phyloP scores from a whole-genome alignment of 2,329 filamentous ascomycete genomes.

The Fusarium pseudoanthophilum region DNA sequence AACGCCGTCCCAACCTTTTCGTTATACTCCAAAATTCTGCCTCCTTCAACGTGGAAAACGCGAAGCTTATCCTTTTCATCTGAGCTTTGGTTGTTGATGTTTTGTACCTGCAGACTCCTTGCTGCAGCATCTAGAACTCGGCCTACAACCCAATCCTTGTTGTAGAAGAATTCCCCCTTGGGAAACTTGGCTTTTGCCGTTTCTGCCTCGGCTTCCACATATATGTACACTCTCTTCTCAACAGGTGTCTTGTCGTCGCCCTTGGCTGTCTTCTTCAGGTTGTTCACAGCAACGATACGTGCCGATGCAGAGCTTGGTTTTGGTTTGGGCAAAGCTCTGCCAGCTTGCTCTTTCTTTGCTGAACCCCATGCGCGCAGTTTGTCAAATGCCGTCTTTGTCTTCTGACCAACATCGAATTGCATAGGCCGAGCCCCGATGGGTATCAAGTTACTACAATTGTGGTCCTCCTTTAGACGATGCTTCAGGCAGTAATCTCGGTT shows the following conservation, averaged over 20 bases:
- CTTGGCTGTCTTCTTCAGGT: slow-evolving; percentile 87
- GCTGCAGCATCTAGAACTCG: slow-evolving; percentile 83
- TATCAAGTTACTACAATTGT: slow-evolving; percentile 83
- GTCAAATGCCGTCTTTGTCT: slow-evolving; percentile 78
- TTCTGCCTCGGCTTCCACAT: slow-evolving; percentile 89
- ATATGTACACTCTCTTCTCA: slow-evolving; percentile 90
- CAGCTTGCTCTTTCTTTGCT: slow-evolving; percentile 74
- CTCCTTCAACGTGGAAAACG: slow-evolving; percentile 93
- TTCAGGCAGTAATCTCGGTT: slow-evolving; percentile 81
- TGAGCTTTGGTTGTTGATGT: slow-evolving; percentile 81
- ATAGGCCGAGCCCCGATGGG: slow-evolving; percentile 62
- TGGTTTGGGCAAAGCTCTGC: slow-evolving; percentile 68
- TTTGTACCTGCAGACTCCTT: slow-evolving; percentile 79
- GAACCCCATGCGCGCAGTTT: slow-evolving; percentile 83
- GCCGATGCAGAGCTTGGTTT: slow-evolving; percentile 72
- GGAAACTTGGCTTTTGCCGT: slow-evolving; percentile 87
- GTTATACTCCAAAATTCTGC: slow-evolving; percentile 84
- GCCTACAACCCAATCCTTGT: slow-evolving; percentile 89
- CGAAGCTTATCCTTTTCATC: slow-evolving; percentile 83
- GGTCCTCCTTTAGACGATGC: slow-evolving; percentile 81
- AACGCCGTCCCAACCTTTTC: slow-evolving; percentile 83
- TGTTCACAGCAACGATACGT: slow-evolving; percentile 75
- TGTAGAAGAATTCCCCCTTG: slow-evolving; percentile 83
- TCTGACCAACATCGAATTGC: slow-evolving; percentile 65
- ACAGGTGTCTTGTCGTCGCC: slow-evolving; percentile 83